Evolutionary conservation across 805 yeast species (phyloP), one percentile per base, ranked within the genome.

Genomic region (Ogataea saltuana): DNA sequence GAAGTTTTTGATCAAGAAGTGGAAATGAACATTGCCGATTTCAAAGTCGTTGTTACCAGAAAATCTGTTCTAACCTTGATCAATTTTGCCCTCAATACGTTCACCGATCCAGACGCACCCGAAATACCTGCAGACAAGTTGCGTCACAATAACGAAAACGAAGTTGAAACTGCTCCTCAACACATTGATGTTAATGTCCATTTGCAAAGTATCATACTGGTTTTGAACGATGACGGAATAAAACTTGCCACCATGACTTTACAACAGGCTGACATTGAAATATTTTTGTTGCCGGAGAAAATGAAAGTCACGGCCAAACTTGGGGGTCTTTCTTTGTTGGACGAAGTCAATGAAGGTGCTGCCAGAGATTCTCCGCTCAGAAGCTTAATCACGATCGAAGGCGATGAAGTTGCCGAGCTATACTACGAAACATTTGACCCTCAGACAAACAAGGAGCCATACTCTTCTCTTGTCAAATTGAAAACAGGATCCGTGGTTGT

Each of bases 11-110:
- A 90, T 56, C 96, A 88, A 61, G 81, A 77, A 50, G 76, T 90
- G 4, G 71, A 76, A 7, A 67, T 93, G 39, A 73, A 80, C 32
- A 74, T 93, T 65, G 88, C 96, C 0, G 88, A 95, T 11, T 76
- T 93, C 41, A 79, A 79, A 48, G 73, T 85, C 27, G 83, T 86
- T 2, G 64, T 90, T 6, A 80, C 95, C 0, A 79, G 97, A 36
- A 85, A 80, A 56, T 85, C 95, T 1, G 65, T 86, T 12, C 70
- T 93, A 48, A 84, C 95, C 1, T 67, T 93, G 11, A 65, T 91
- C 50, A 91, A 89, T 60, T 93, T 83, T 60, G 71, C 85, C 2
- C 68, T 90, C 56, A 85, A 88, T 33, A 93, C 98, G 0, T 93
- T 93, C 60, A 85, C 97, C 0, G 83, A 83, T 62, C 96, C 96